Evolutionary conservation across 805 yeast genomes (phyloP), one percentile per base, ranked within the genome.

Genomic region (Saccharomycopsis microspora): DNA sequence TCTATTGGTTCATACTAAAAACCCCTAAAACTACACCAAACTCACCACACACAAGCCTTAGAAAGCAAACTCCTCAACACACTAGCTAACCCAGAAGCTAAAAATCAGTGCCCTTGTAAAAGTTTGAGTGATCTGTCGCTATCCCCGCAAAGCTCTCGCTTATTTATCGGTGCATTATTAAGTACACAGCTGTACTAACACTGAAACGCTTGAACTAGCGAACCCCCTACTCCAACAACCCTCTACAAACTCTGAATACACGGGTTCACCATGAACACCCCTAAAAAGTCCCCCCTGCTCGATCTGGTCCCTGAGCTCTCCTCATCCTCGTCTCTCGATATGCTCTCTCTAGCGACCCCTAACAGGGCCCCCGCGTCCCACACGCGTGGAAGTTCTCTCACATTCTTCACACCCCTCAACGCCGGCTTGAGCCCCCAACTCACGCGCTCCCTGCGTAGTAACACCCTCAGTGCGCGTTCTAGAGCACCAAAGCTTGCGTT

Each of bases 221-320:
- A 19, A 19, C 19, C 19, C 19, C 19, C 19, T 19, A 19, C 19
- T 19, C 19, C 19, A 10, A 2, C 37, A 34, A 34, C 11, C 10
- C 37, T 10, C 37, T 2, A 34, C 11, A n/a, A 34, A 34, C 19
- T 19, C 19, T 19, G 46, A 43, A 39, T 30, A 19, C 37, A 41
- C 39, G 19, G 39, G 39, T 8, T 32, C 47, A 6, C 42, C 47
- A 30, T 31, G 39, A 9, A 39, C 42, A 34, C 42, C 32, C 34
- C 33, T 42, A 5, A 36, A 41, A 10, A 8, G 37, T n/a, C 39
- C 47, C 30, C 47, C 47, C 11, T 6, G 9, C 34, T 51, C 28
- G 53, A 51, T 4, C 38, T 37, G 34, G 54, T 51, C 6, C 54
- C 54, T 4, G 54, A 51, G 30, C 11, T 51, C 10, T 33, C 45